phyloP scores from a whole-genome alignment of 305 asterid species.

The Fraxinus xanthoxyloides region DNA sequence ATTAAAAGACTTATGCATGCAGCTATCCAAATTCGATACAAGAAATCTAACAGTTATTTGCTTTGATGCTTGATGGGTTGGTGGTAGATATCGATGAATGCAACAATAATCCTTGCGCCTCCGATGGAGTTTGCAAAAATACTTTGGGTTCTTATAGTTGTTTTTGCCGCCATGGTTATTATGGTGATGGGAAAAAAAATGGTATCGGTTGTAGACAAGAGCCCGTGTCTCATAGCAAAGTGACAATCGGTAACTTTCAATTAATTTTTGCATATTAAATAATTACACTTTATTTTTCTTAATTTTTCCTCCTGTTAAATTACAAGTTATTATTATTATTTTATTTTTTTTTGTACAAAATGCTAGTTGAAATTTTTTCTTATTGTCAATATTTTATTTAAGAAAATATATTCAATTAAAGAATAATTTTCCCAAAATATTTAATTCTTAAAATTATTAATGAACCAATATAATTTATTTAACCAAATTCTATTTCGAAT shows the following conservation, averaged over 20 bases:
- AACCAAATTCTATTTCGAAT: no score
- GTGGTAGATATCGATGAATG: neutral
- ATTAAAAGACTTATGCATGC: neutral
- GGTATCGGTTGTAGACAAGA: neutral
- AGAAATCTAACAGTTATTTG: neutral
- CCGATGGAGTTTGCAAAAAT: neutral
- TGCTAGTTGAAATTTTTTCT: neutral
- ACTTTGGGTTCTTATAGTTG: neutral
- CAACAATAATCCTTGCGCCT: neutral
- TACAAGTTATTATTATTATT: neutral
- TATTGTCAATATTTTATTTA: no score
- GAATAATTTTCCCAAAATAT: no score
- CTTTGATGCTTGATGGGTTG: neutral
- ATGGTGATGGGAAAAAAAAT: neutral
- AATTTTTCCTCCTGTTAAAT: neutral
- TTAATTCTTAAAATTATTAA: no score
- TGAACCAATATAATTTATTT: no score
- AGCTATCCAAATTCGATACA: neutral
- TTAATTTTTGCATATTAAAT: neutral
- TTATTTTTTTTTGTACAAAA: no score
- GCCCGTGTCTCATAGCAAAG: neutral
- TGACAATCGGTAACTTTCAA: neutral
- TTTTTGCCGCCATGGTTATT: neutral
- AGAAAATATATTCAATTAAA: no score
- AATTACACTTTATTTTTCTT: neutral